A percentile compares a stretch with the other conserved stretches of the same genome.
Conservation (phyloP, 2,329 filamentous ascomycete species). For the Emydomyces testavorans region DNA sequence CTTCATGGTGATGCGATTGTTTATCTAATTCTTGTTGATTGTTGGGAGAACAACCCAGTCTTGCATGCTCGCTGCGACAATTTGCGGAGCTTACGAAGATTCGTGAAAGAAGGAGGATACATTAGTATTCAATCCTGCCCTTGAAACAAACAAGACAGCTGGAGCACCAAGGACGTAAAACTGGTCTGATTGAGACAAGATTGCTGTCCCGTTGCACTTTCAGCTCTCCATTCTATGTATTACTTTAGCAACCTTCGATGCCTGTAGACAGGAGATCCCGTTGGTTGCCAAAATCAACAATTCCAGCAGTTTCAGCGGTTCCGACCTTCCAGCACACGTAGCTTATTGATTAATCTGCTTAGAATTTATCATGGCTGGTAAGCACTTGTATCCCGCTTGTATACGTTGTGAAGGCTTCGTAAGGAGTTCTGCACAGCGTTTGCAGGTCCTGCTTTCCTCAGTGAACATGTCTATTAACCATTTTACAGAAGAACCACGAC, state of each 20-base stretch:
- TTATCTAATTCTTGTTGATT: not conserved
- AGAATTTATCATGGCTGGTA: conserved; percentile 47
- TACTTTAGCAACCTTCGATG: conserved; percentile 30
- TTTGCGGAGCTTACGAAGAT: not conserved
- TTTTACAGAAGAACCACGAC: conserved; percentile 66
- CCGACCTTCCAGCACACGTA: conserved; percentile 25
- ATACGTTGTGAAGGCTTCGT: conserved; percentile 4
- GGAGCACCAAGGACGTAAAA: conserved; percentile 19
- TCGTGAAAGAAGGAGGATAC: not conserved
- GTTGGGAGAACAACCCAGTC: not conserved
- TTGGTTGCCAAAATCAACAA: conserved; percentile 16
- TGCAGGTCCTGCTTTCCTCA: conserved; percentile 5
- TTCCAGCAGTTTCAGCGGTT: conserved; percentile 9
- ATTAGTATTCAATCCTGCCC: not conserved
- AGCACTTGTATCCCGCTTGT: conserved; percentile 35
- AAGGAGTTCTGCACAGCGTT: conserved; percentile 11
- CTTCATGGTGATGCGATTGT: not conserved
- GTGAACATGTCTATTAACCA: conserved; percentile 24
- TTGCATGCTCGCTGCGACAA: not conserved
- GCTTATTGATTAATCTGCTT: conserved; percentile 24
- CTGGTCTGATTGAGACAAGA: conserved; percentile 22
- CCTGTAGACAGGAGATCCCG: conserved; percentile 28
- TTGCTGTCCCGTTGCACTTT: conserved; percentile 22
- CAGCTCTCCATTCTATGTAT: conserved; percentile 28
- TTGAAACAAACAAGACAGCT: conserved; percentile 4